Base-by-base conservation (phyloP, 331 rosid species). In the Spiraea crenata region DNA sequence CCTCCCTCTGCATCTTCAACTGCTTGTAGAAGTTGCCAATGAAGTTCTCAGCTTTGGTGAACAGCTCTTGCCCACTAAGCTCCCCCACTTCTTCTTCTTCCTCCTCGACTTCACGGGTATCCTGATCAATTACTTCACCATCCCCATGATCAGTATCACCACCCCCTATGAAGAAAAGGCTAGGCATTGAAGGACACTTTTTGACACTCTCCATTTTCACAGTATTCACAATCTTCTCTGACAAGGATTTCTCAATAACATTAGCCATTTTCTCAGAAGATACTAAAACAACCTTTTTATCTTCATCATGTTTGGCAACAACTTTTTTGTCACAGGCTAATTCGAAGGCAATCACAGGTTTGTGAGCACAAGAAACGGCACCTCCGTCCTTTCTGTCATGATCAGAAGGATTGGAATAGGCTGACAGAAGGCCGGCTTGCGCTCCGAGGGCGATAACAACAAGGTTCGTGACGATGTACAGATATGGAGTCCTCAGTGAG, bases 1-100 rank as follows among this genome's bases (percentile, higher is more conserved):
- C 90, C 55, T 91, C 96, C 74, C 88, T 85, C 77, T 87, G 96
- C 93, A 85, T 91, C 91, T 85, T 81, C 79, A 89, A 63, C 77
- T 91, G 96, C 65, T 79, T 85, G 65, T 87, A 89, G 71, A 91
- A 91, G 72, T 89, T 87, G 57, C 96, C 90, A 63, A 89, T 91
- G 56, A 91, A 91, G 14, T 80, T 81, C 80, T 89, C 96, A 57
- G 97, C 93, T 84, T 89, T 84, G 39, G 85, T 77, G 67, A 81
- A 87, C 49, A 91, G 65, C 73, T 91, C 97, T 81, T 89, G 91
- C 13, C 79, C 90, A 54, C 74, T 80, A 57, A 70, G 80, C 2
- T 73, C 92, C 47, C 59, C 73, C 39, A 49, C 80, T 37, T 25
- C 38, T 56, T 70, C 87, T 5, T 79, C 84, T 7, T 57, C 77